These are phyloP conservation scores for Metschnikowia baotianmanensis DNA, from an alignment of 805 yeast genomes.

Conservation along the genomic window DNA sequence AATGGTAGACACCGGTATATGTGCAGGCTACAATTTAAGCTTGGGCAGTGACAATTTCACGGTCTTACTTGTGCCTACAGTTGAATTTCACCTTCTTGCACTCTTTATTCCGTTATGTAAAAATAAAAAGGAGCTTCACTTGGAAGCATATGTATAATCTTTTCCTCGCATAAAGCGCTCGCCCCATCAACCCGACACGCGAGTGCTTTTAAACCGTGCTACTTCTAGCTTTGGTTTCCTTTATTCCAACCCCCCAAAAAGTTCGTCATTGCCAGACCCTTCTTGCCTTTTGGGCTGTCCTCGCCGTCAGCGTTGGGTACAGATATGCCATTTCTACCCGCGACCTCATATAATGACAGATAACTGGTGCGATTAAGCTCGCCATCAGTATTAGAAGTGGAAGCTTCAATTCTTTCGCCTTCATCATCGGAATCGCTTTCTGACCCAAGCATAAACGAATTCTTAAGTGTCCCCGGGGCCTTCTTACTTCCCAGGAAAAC, in stretches of 20 bases:
- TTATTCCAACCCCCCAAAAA: conserved; percentile 22
- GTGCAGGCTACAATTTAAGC: background rate
- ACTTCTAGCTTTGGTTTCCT: conserved; percentile 9
- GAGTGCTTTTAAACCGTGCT: background rate
- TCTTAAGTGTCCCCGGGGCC: conserved; percentile 14
- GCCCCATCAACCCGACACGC: background rate
- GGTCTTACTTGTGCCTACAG: too few species aligned
- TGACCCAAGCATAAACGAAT: conserved; percentile 37
- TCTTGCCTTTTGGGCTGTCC: conserved; percentile 15
- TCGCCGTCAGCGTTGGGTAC: conserved; percentile 28
- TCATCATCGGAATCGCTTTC: conserved; percentile 38
- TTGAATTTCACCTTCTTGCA: too few species aligned
- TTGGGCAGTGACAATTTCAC: too few species aligned
- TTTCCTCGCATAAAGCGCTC: background rate
- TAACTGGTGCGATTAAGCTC: conserved; percentile 31
- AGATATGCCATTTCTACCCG: conserved; percentile 41
- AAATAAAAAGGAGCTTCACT: too few species aligned
- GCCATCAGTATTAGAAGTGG: conserved; percentile 4
- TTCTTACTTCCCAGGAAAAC: conserved; percentile 34
- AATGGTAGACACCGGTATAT: background rate
- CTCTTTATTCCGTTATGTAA: too few species aligned
- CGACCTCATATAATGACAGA: conserved; percentile 50
- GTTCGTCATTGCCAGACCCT: conserved; percentile 34
- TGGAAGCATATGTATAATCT: too few species aligned
- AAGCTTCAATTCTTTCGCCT: conserved; percentile 20